Evolutionary conservation across 306 rosid species (phyloP), one percentile per base, ranked within the genome.

Genomic region (Mucuna pruriens): DNA sequence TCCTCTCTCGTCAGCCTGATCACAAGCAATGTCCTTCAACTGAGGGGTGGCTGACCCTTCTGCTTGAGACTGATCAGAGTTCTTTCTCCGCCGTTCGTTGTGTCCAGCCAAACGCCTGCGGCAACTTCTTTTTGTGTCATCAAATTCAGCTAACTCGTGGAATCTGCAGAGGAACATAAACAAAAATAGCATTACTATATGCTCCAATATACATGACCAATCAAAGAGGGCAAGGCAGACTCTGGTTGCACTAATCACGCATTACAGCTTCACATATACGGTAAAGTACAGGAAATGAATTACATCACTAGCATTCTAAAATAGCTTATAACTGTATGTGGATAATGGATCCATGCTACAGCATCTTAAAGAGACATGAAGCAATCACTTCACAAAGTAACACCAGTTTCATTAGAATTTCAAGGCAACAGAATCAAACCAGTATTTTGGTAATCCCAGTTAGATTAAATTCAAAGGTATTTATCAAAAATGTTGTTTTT

Each of bases 91-190:
- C 6, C 94, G 79, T 57, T 88, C 89, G 16, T 92, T 90, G 85
- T 90, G 97, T 26, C 92, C 97, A 1, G 97, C 92, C 81, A 92
- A 75, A 26, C 92, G 94, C 84, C 90, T 87, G 19, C 94, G 87
- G 38, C 97, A 92, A 81, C 97, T 92, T 72, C 94, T 81, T 48
- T 89, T 88, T 17, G 85, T 75, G 17, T 92, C 94, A 61, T 92
- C 97, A 60, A 92, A 92, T 75, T 90, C 91, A 15, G 85, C 80
- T 10, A 90, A 67, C 81, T 90, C 92, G 23, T 92, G 97, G 76
- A 92, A 92, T 82, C 97, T 92, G 84, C 87, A 78, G 5, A 36
- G 15, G 44, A 63, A 22, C 29, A 46, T 33, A 61, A 20, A 25
- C 49, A 19, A 60, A 26, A 79, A 15, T 31, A 57, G 17, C 4